Evolutionary conservation across 352 stramenopile species (phyloP), one percentile per base, ranked within the genome.

Genomic region (Phytophthora pisi): DNA sequence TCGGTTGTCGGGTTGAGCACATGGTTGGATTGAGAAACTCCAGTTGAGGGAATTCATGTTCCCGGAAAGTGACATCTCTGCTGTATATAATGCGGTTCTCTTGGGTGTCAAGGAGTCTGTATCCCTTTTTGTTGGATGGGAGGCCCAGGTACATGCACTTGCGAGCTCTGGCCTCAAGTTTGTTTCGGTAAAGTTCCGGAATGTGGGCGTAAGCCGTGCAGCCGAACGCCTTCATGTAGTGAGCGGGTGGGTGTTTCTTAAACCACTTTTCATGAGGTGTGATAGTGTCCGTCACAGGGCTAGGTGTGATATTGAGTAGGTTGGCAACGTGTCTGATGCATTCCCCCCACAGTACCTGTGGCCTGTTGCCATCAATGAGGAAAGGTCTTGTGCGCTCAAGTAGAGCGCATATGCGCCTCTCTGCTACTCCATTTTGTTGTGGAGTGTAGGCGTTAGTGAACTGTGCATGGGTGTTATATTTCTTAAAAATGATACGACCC

Each of bases 371-470:
- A 26, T 70, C 63, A 45, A 65, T 65, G 1, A 71, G 42, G n/a
- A 66, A 62, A 3, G 43, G 50, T 30, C 57, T 49, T 8, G 45
- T 65, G 16, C 53, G n/a, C n/a, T 71, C 57, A 49, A 73, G 38
- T 18, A 73, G 40, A 16, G 60, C 68, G 23, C 66, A 40, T 61
- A 74, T 70, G 11, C 56, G 61, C 51, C 67, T 61, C 47, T 70
- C 61, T 60, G 67, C 67, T 47, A 66, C 40, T 28, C 61, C 67
- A 52, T 74, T 74, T 49, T 74, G 61, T 45, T 66, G 61, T 43
- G 67, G 61, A 23, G 61, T 61, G 52, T 74, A 70, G 1, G 61
- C 67, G 9, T 74, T 70, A 1, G 67, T 64, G 26, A 70, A 70
- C 13, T 66, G 60, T 3, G 51, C 52, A 40, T 62, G 67, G 4